Evolutionary conservation across 495 filamentous ascomycete species (phyloP), one percentile per base, ranked within the genome.

Genomic region (Penicillium angulare): DNA sequence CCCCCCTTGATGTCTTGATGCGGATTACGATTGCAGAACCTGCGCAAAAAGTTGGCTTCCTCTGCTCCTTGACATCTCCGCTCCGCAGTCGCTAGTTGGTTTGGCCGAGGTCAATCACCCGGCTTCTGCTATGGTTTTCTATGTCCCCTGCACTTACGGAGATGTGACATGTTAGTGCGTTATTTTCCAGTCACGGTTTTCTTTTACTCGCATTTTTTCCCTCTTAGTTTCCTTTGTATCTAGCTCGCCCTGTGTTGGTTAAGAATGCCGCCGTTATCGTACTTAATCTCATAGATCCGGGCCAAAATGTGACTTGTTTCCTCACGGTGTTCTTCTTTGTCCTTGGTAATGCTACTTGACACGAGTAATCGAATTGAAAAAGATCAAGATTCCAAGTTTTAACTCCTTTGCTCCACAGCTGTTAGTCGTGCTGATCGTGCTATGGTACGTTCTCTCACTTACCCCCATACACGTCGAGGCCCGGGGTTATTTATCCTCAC

Each of bases 1-100:
- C 63, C 50, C 40, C 51, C 42, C 51, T 61, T 65, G 61, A 67
- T 65, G 63, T 68, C 65, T 63, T 64, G 64, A 73, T 71, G 68
- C 72, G 69, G 67, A 68, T 68, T 64, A 71, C 49, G 71, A 73
- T 61, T 62, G 65, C 69, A 72, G 71, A 64, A 67, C 59, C 65
- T 72, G 69, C 69, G 67, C 66, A 53, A 74, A 73, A 72, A 75
- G 72, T 75, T n/a, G 69, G 72, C 68, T 75, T 75, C 66, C 67
- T 75, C 65, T 68, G 60, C 69, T 65, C 67, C 27, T 9, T 61
- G 53, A 61, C 65, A 59, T 58, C 46, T 58, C 55, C 63, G 62
- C 64, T 59, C 7, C 57, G 54, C 64, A 56, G 56, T 63, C 50
- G 50, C 50, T 47, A 36, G 46, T n/a, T 21, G 41, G 55, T 45